phyloP scores from a whole-genome alignment of 768 basidiomycete genomes.

The Termitomyces sp. region DNA sequence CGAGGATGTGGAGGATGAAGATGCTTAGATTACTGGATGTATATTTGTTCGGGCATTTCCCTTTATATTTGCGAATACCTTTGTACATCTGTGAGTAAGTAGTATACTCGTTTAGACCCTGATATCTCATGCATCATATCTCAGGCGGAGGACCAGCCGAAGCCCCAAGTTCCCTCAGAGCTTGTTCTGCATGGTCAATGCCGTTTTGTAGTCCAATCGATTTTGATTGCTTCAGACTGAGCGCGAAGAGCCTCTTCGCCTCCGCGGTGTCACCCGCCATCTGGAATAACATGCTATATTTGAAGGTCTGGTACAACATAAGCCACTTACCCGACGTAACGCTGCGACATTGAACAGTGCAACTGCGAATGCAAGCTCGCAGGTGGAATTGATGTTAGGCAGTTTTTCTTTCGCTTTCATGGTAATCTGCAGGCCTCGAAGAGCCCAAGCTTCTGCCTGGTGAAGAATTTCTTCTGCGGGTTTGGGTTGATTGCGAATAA shows the following conservation, averaged over 20 bases:
- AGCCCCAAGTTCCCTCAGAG: slow-evolving; percentile 14
- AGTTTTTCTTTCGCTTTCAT: slow-evolving; percentile 21
- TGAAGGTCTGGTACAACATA: neutral
- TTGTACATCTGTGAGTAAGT: neutral
- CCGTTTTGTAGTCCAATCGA: slow-evolving; percentile 30
- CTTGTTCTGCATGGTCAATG: slow-evolving; percentile 24
- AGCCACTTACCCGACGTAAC: slow-evolving; percentile 36
- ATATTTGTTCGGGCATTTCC: neutral
- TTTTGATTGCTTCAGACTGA: slow-evolving; percentile 32
- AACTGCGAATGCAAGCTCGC: slow-evolving; percentile 52
- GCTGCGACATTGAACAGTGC: slow-evolving; percentile 59
- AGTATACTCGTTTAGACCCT: neutral
- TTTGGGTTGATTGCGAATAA: slow-evolving; percentile 26
- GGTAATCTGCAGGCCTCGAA: slow-evolving; percentile 37
- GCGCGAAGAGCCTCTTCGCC: slow-evolving; percentile 26
- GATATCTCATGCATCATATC: neutral
- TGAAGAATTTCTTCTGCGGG: slow-evolving; percentile 25
- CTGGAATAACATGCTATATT: slow-evolving; percentile 15
- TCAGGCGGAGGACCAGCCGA: neutral
- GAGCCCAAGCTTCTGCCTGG: slow-evolving; percentile 60
- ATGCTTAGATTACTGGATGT: slow-evolving; percentile 21
- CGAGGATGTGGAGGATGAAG: slow-evolving; percentile 44
- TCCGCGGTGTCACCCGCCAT: slow-evolving; percentile 31
- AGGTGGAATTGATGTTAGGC: slow-evolving; percentile 26
- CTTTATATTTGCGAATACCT: neutral